Conservation (phyloP, 257 asterid species). For the Solanum clarkiae region DNA sequence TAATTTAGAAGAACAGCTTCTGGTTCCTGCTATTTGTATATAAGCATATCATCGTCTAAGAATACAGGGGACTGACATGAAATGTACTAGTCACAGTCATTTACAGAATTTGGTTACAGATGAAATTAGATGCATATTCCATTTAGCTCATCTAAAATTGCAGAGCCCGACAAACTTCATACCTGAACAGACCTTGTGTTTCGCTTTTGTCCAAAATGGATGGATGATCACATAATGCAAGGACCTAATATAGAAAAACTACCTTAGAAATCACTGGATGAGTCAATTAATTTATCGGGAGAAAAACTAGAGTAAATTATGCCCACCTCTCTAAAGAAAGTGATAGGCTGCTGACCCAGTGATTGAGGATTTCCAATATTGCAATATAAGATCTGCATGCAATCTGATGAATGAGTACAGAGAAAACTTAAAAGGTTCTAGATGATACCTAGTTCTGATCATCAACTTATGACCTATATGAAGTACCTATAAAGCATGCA, state of each 20-base stretch:
- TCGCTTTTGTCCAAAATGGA: constrained; percentile 78
- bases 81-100: neutral
- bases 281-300: neutral
- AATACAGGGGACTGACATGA: neutral
- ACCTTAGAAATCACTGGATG: neutral
- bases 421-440: neutral
- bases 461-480: neutral
- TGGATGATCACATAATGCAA: constrained; percentile 92
- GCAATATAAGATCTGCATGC: constrained; percentile 72
- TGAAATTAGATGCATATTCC: neutral
- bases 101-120: neutral
- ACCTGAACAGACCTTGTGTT: constrained; percentile 91
- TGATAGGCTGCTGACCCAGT: constrained; percentile 89
- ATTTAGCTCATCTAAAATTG: neutral
- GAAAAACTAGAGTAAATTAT: neutral
- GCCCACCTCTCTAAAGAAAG: constrained; percentile 92
- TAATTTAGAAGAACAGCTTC: neutral
- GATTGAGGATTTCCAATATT: constrained; percentile 96
- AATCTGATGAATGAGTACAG: neutral
- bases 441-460: neutral
- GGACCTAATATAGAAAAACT: constrained; percentile 42
- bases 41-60: neutral
- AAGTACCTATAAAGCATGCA: neutral
- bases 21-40: neutral
- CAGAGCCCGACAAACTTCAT: neutral